Percentiles rank a stretch among this genome's conserved stretches.
Conservation (phyloP, 225 moss, liverwort and hornwort species). For the Anthoceros angustus region DNA sequence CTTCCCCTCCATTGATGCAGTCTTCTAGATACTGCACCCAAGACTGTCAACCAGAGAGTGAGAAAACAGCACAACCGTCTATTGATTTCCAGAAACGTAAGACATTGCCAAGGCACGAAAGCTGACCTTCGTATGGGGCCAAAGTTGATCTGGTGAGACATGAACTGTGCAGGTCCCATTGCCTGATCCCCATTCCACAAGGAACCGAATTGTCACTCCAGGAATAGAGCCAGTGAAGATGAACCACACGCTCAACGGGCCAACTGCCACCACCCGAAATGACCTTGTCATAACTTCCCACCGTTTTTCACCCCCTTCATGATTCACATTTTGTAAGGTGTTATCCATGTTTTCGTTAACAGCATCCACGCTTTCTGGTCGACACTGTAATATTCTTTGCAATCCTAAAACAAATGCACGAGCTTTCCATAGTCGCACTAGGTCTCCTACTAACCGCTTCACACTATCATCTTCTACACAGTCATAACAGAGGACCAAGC, state of each 20-base stretch:
- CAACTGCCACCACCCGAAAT: constrained; percentile 87
- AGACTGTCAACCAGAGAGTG: background rate
- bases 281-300: constrained; percentile 85
- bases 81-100: constrained; percentile 6
- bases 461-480: constrained; percentile 67
- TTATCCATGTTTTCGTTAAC: constrained; percentile 16
- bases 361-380: constrained; percentile 35
- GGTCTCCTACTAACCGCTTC: constrained; percentile 61
- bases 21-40: constrained; percentile 84
- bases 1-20: constrained; percentile 95
- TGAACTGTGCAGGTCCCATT: constrained; percentile 81
- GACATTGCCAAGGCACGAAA: background rate
- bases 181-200: constrained; percentile 79
- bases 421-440: constrained; percentile 84
- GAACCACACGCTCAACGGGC: constrained; percentile 72
- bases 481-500: constrained; percentile 57
- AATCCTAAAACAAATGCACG: constrained; percentile 71
- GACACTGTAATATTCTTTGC: constrained; percentile 51
- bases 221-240: constrained; percentile 55
- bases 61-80: background rate
- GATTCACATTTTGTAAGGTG: constrained; percentile 11
- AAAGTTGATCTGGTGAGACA: constrained; percentile 84
- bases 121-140: constrained; percentile 85
- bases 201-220: constrained; percentile 69
- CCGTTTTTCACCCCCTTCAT: constrained; percentile 79